Base-by-base conservation (phyloP, 225 moss, liverwort and hornwort species). In the Sphagnum contortum region DNA sequence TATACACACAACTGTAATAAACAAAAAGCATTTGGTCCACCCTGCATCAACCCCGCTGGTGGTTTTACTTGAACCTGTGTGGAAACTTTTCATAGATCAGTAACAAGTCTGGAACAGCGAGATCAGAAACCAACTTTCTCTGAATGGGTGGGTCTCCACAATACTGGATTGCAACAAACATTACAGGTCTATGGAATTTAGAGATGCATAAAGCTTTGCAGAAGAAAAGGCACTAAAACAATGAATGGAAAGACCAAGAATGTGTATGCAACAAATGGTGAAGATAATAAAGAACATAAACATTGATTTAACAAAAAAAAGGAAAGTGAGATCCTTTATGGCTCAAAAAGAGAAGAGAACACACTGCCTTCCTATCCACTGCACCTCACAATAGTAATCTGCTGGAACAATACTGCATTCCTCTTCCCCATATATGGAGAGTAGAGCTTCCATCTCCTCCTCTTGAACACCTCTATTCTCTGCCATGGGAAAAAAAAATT, bases 361-460 rank as follows among this genome's bases (percentile, higher is more conserved):
- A 29, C 29, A 44, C 6, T 61, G 44, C 68, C 29, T 29, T 29
- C 29, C 29, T 29, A 29, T 29, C 29, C 29, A 29, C 1, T 1
- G 29, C 56, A 85, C 79, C 79, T 81, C 76, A 59, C 79, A 81
- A 14, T 76, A 76, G 56, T 71, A 74, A 58, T 76, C 76, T 0
- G 55, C 44, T n/a, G 80, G 67, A 49, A 64, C 72, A 60, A 74
- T 68, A n/a, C 59, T 65, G 52, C 71, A 81, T 66, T 72, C 65
- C 1, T 78, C 82, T 48, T 85, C 81, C 56, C 81, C 85, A 48
- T 85, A 85, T 60, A 85, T 85, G 29, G 85, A 81, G 67, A 64
- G 81, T 3, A 85, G 12, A 12, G 74, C 85, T 68, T 85, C 81
- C 47, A 85, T 54, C 12, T 85, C 85, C 69, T 85, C 85, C 47